Percentiles rank a stretch among this genome's conserved stretches.
These are phyloP conservation scores for Xenosphaeropsis pyriputrescens DNA, from an alignment of 2,329 filamentous ascomycete genomes.

Conservation along the genomic window DNA sequence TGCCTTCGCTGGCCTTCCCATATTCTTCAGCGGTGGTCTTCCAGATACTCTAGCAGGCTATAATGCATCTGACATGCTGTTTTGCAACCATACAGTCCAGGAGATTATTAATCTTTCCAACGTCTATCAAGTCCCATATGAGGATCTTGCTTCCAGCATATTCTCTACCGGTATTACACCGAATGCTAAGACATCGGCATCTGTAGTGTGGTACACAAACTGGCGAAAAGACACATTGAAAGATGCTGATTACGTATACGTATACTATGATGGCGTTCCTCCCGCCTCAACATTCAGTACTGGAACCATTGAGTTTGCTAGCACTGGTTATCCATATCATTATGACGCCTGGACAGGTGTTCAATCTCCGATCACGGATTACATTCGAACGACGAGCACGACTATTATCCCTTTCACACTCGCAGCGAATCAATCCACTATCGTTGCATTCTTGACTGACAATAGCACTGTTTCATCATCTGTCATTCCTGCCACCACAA, in stretches of 20 bases:
- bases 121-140: constrained; percentile 18
- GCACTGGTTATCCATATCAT: constrained; percentile 19
- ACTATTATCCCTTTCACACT: constrained; percentile 21
- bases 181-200: constrained; percentile 11
- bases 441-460: constrained; percentile 20
- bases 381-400: constrained; percentile 12
- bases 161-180: constrained; percentile 18
- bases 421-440: constrained; percentile 22
- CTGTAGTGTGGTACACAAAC: constrained; percentile 20
- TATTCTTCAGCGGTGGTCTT: constrained; percentile 23
- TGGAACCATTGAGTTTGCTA: constrained; percentile 16
- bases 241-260: constrained; percentile 20
- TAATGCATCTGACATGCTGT: constrained; percentile 4
- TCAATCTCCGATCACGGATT: constrained; percentile 17
- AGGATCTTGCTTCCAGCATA: constrained; percentile 18
- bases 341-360: constrained; percentile 28
- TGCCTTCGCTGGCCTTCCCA: constrained; percentile 23
- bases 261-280: constrained; percentile 22
- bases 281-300: constrained; percentile 7
- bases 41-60: constrained; percentile 11
- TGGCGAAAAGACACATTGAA: constrained; percentile 18
- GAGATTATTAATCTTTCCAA: constrained; percentile 16
- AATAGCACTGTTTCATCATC: not conserved
- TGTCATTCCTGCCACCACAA: not conserved
- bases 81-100: constrained; percentile 11